These are phyloP conservation scores for Ophiostoma populinum DNA, from an alignment of 2,329 filamentous ascomycete species.

Conservation along the genomic window DNA sequence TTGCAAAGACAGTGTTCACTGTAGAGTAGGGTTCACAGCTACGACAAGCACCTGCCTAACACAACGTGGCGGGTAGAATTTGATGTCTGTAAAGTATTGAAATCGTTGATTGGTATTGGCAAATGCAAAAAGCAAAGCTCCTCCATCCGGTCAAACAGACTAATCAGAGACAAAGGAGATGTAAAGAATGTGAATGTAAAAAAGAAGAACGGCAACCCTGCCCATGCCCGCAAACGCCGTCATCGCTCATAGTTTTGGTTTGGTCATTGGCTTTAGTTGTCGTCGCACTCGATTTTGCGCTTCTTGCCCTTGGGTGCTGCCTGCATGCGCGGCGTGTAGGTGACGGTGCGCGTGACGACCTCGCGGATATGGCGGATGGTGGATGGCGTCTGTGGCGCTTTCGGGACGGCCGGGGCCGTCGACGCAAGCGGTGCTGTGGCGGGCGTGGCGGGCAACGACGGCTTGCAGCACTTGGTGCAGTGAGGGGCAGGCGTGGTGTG, in stretches of 20 bases:
- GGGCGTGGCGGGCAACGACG: constrained; percentile 4
- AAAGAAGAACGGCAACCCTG: neutral
- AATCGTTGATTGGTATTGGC: no score
- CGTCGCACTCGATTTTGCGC: constrained; percentile 43
- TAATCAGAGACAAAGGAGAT: neutral
- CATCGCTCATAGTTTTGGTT: neutral
- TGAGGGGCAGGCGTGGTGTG: neutral
- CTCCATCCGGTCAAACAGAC: no score
- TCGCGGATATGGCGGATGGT: constrained; percentile 61
- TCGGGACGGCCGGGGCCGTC: neutral
- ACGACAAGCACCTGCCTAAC: no score
- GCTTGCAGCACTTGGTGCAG: constrained; percentile 12
- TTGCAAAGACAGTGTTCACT: no score
- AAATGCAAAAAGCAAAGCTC: no score
- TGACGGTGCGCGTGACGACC: constrained; percentile 86
- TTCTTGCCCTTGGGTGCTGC: constrained; percentile 86
- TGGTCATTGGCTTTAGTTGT: constrained; percentile 1
- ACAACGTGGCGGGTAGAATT: no score
- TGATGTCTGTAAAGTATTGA: no score
- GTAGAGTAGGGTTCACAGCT: no score
- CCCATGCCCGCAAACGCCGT: neutral
- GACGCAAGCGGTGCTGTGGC: constrained; percentile 18
- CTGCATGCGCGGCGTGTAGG: constrained; percentile 68
- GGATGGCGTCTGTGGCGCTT: constrained; percentile 22
- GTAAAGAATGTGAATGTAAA: neutral